Percentiles rank a stretch among this genome's conserved stretches.
phyloP scores from a whole-genome alignment of 2,329 filamentous ascomycete genomes.

The Penicillium verrucosum region DNA sequence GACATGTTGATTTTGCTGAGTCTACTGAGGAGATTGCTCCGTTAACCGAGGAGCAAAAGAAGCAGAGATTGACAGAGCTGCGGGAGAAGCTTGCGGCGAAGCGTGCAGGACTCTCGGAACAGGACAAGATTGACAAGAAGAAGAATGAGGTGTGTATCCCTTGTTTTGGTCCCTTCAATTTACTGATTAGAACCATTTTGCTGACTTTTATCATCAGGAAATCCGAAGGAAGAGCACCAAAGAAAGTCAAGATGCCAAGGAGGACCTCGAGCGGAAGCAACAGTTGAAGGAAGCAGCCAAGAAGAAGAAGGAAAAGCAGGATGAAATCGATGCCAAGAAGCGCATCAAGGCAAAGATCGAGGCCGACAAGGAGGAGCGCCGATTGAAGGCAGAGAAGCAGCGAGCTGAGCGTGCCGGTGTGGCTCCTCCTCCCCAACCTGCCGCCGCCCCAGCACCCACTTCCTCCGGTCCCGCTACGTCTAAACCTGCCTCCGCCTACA shows the following conservation, averaged over 20 bases:
- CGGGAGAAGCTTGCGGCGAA: constrained; percentile 70
- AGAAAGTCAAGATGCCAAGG: constrained; percentile 83
- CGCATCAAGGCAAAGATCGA: constrained; percentile 91
- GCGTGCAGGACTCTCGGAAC: constrained; percentile 62
- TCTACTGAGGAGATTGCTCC: constrained; percentile 90
- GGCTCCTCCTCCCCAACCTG: constrained; percentile 49
- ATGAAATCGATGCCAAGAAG: constrained; percentile 80
- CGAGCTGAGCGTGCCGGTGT: constrained; percentile 84
- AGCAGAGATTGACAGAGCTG: constrained; percentile 71
- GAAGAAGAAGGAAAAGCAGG: constrained; percentile 83
- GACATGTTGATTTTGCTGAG: constrained; percentile 87
- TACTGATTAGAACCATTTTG: not conserved
- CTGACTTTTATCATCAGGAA: constrained; percentile 40
- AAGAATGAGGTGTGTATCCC: constrained; percentile 67
- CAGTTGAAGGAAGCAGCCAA: constrained; percentile 84
- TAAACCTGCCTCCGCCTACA: constrained; percentile 69
- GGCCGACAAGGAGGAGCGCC: constrained; percentile 85
- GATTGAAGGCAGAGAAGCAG: constrained; percentile 77
- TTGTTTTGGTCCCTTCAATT: not conserved
- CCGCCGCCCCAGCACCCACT: constrained; percentile 43
- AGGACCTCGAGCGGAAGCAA: constrained; percentile 82
- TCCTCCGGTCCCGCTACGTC: constrained; percentile 49
- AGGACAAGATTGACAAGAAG: constrained; percentile 78
- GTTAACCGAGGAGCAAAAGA: constrained; percentile 88
- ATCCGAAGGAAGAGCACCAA: constrained; percentile 84